Base-by-base conservation (phyloP, 2,329 filamentous ascomycete species). In the Fusarium burgessii region DNA sequence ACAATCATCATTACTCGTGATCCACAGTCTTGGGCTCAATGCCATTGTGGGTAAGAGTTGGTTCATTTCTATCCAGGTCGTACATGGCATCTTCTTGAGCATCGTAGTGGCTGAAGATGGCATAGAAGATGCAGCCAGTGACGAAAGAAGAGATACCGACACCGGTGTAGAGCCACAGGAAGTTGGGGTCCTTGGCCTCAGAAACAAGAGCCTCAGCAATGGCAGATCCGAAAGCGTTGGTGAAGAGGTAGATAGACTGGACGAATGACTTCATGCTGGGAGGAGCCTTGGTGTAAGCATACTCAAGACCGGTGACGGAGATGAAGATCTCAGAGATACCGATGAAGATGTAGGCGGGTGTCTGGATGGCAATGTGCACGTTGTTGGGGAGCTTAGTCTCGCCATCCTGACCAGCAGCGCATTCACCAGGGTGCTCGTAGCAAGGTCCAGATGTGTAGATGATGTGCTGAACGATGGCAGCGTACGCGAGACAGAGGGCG, bases 201-300 rank as follows among this genome's bases (percentile, higher is more conserved):
- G 90, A 88, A 3, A 88, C 85, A 15, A 93, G 81, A 5, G 90
- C 86, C 72, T 90, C 87, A 5, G 87, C 89, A 25, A 93, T 80
- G 35, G 87, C 87, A 4, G 88, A 85, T 6, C 87, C 88, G 46
- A 88, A 83, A 6, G 88, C 89, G 47, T 83, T 87, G 41, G 88
- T 90, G 67, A 91, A 83, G 61, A 90, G 82, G 74, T 88, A 90
- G n/a, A 91, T 76, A 15, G 85, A 84, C 77, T 85, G 85, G 33
- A 88, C 83, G 82, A 88, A 88, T 1, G 87, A 89, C 78, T 90
- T 88, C 90, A 93, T 92, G 77, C 85, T 88, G 43, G 87, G 86
- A 4, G 91, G 91, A 0, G 91, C 91, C 80, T 93, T 92, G 75
- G 90, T 92, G 80, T 90, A 93, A 20, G 90, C 91, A 72, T 93